These are phyloP conservation scores for Fusarium setosum DNA, from an alignment of 2,329 filamentous ascomycete species.

Conservation along the genomic window DNA sequence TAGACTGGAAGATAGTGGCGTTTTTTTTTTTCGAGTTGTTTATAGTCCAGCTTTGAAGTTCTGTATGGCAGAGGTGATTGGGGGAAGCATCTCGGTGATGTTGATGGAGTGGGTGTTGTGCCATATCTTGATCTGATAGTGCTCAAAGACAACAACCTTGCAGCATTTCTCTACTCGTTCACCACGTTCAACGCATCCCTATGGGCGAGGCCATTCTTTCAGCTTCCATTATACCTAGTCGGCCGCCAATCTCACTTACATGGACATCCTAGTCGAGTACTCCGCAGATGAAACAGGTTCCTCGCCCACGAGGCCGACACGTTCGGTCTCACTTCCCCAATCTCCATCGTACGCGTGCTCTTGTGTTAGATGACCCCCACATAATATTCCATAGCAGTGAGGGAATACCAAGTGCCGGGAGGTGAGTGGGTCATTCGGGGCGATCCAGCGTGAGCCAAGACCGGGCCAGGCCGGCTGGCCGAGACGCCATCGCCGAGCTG, in stretches of 20 bases:
- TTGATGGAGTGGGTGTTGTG: too few relatives aligned
- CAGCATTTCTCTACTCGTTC: too few relatives aligned
- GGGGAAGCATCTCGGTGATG: too few relatives aligned
- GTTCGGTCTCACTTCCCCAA: not conserved
- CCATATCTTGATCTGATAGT: too few relatives aligned
- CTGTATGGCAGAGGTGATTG: too few relatives aligned
- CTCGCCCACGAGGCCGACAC: not conserved
- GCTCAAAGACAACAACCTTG: too few relatives aligned
- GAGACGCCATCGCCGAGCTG: slow-evolving; percentile 15
- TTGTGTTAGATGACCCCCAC: not conserved
- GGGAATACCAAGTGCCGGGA: slow-evolving; percentile 12
- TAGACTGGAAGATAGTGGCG: slow-evolving; percentile 2
- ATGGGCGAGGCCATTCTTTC: too few relatives aligned
- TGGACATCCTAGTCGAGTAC: not conserved
- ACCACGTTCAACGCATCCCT: too few relatives aligned
- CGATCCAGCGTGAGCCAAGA: slow-evolving; percentile 10
- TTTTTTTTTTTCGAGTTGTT: not conserved
- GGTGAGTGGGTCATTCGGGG: slow-evolving; percentile 17
- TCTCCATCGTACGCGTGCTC: not conserved
- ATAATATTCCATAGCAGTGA: not conserved
- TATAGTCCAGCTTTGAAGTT: too few relatives aligned
- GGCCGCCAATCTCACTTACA: not conserved
- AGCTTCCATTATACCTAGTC: too few relatives aligned
- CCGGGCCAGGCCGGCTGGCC: slow-evolving; percentile 36
- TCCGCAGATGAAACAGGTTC: not conserved